Percentiles rank a stretch among this genome's conserved stretches.
Conservation (phyloP, 176 grass and related monocot genomes). For the Juncus inflexus region DNA sequence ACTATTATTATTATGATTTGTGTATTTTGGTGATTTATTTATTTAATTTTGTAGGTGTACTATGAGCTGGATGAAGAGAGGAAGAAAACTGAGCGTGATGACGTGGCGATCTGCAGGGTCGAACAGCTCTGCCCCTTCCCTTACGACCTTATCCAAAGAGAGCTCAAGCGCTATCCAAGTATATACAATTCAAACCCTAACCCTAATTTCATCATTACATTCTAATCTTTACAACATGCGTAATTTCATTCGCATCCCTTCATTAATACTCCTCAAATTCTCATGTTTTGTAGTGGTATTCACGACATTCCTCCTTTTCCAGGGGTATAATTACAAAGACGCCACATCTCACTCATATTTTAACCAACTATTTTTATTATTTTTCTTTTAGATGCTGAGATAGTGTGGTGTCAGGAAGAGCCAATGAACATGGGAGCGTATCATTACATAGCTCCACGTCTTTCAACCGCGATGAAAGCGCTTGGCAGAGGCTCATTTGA, state of each 20-base stretch:
- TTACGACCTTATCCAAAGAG: slow-evolving; percentile 87
- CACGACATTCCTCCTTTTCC: no score
- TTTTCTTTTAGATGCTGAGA: slow-evolving; percentile 68
- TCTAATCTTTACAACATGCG: not conserved
- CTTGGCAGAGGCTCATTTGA: slow-evolving; percentile 58
- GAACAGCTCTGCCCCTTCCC: slow-evolving; percentile 90
- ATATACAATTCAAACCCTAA: slow-evolving; percentile 6
- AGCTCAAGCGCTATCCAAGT: slow-evolving; percentile 96
- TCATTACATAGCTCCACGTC: slow-evolving; percentile 63
- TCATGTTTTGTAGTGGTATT: no score
- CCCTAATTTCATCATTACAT: slow-evolving; percentile 5
- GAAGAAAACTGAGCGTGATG: slow-evolving; percentile 49
- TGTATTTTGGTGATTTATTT: slow-evolving; percentile 2
- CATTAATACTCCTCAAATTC: no score
- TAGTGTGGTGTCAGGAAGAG: slow-evolving; percentile 96
- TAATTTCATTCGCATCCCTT: slow-evolving; percentile 5
- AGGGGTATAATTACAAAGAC: no score
- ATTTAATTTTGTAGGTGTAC: slow-evolving; percentile 57
- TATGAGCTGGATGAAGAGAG: slow-evolving; percentile 91
- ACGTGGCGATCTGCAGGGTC: slow-evolving; percentile 87
- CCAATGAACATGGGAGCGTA: slow-evolving; percentile 97
- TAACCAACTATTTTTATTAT: slow-evolving; percentile 13
- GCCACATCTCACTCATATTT: no score
- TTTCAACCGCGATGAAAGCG: slow-evolving; percentile 65
- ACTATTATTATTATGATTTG: no score